A percentile compares a stretch with the other conserved stretches of the same genome.
These are phyloP conservation scores for Carpinus viminea DNA, from an alignment of 306 rosid species.

Conservation along the genomic window DNA sequence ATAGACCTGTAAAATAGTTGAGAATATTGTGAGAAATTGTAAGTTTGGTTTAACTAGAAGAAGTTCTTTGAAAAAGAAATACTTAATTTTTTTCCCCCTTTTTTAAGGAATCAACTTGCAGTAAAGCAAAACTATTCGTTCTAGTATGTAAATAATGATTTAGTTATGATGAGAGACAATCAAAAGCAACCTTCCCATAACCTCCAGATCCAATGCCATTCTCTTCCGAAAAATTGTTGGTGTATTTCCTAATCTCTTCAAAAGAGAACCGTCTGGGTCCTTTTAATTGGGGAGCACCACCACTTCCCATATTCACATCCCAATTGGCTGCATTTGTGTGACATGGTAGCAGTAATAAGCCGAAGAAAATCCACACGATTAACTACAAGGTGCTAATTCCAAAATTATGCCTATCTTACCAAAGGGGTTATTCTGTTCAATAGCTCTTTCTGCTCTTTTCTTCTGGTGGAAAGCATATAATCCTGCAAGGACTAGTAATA, in stretches of 20 bases:
- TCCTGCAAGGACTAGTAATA: constrained; percentile 43
- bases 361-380: background rate
- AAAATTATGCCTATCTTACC: constrained; percentile 15
- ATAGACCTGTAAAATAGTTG: constrained; percentile 36
- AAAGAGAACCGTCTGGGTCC: constrained; percentile 71
- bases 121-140: background rate
- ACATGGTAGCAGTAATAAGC: constrained; percentile 2
- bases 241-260: constrained; percentile 62
- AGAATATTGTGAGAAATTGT: background rate
- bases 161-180: background rate
- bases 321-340: constrained; percentile 43
- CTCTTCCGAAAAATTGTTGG: constrained; percentile 43
- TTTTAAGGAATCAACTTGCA: background rate
- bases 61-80: background rate
- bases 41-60: background rate
- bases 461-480: constrained; percentile 53
- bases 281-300: constrained; percentile 38
- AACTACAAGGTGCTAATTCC: background rate
- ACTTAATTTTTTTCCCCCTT: background rate
- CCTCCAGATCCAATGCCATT: constrained; percentile 69
- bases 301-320: constrained; percentile 43
- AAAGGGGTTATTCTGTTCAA: constrained; percentile 40
- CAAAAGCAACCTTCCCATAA: constrained; percentile 63
- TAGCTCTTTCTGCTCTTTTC: constrained; percentile 44
- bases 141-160: too few relatives aligned